Evolutionary conservation across 768 basidiomycete genomes (phyloP).

Genomic region (Tricholoma sp.): DNA sequence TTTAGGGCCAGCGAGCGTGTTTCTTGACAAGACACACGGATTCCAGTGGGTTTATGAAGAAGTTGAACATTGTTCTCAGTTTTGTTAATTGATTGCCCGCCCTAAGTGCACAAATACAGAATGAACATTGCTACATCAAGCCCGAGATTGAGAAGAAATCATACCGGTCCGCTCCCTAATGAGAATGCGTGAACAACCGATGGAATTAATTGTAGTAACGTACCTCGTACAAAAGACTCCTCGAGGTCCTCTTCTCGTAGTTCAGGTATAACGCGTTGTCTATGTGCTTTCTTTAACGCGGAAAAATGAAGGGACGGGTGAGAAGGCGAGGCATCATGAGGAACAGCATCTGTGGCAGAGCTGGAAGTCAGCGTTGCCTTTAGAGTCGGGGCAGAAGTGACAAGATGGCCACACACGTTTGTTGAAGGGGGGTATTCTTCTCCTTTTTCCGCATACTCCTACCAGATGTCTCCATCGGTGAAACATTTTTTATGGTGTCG

Average conservation of each 20-base stretch:
- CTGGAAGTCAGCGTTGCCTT: slow-evolving; percentile 23
- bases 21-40: slow-evolving; percentile 84
- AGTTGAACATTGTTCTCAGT: slow-evolving; percentile 89
- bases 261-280: slow-evolving; percentile 57
- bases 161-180: slow-evolving; percentile 76
- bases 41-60: slow-evolving; percentile 81
- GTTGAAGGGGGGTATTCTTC: slow-evolving; percentile 26
- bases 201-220: slow-evolving; percentile 16
- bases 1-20: slow-evolving; percentile 82
- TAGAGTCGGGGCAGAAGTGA: slow-evolving; percentile 6
- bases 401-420: slow-evolving; percentile 18
- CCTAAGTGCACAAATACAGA: slow-evolving; percentile 35
- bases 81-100: slow-evolving; percentile 97
- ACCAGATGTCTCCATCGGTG: slow-evolving; percentile 36
- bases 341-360: slow-evolving; percentile 33
- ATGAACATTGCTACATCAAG: slow-evolving; percentile 17
- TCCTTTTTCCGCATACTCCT: slow-evolving; percentile 43
- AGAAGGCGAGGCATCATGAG: slow-evolving; percentile 23
- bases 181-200: neutral
- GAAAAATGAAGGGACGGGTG: slow-evolving; percentile 48
- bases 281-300: slow-evolving; percentile 65
- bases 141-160: slow-evolving; percentile 17
- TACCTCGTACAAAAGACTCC: slow-evolving; percentile 84
- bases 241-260: slow-evolving; percentile 78
- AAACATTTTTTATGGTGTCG: slow-evolving; percentile 63